Percentiles rank a stretch among this genome's conserved stretches.
Evolutionary conservation across 1,139 yeast species (phyloP).

Genomic region (Yamadazyma pseudoaaseri): DNA sequence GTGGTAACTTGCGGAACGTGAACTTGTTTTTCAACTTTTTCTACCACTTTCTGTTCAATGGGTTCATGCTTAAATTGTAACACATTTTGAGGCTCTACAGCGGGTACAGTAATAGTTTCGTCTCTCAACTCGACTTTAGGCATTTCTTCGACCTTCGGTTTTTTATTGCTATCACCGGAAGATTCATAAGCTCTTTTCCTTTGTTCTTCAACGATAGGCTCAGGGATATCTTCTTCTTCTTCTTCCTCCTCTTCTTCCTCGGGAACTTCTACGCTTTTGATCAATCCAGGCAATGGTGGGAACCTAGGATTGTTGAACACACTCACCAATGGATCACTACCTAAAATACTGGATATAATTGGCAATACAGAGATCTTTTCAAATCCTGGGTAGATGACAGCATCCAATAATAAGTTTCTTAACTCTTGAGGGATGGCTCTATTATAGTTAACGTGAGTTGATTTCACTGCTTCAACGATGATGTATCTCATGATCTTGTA

Average conservation of each 20-base stretch:
- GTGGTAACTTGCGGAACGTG: too few species aligned
- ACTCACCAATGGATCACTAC: slow-evolving; percentile 42
- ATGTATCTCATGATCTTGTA: slow-evolving; percentile 59
- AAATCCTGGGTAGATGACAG: slow-evolving; percentile 65
- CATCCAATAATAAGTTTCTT: slow-evolving; percentile 42
- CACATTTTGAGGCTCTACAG: too few species aligned
- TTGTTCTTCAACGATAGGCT: slow-evolving; percentile 1
- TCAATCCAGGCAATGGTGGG: slow-evolving; percentile 56
- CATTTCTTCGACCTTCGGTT: slow-evolving; percentile 6
- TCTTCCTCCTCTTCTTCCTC: slow-evolving; percentile 14
- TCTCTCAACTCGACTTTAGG: slow-evolving; percentile 5
- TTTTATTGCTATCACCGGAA: slow-evolving; percentile 2
- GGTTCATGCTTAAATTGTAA: too few species aligned
- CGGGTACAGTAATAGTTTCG: too few species aligned
- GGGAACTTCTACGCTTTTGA: slow-evolving; percentile 17
- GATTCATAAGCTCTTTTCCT: slow-evolving; percentile 16
- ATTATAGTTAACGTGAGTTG: slow-evolving; percentile 24
- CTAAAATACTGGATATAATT: slow-evolving; percentile 56
- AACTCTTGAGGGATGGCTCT: slow-evolving; percentile 30
- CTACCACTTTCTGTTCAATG: too few species aligned
- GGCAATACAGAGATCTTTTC: slow-evolving; percentile 68
- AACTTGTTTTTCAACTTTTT: too few species aligned
- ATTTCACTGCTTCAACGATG: slow-evolving; percentile 45
- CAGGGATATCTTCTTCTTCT: slow-evolving; percentile 15
- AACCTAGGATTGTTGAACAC: slow-evolving; percentile 74